phyloP scores from a whole-genome alignment of 2,329 filamentous ascomycete species.

The Penicillium expansum region DNA sequence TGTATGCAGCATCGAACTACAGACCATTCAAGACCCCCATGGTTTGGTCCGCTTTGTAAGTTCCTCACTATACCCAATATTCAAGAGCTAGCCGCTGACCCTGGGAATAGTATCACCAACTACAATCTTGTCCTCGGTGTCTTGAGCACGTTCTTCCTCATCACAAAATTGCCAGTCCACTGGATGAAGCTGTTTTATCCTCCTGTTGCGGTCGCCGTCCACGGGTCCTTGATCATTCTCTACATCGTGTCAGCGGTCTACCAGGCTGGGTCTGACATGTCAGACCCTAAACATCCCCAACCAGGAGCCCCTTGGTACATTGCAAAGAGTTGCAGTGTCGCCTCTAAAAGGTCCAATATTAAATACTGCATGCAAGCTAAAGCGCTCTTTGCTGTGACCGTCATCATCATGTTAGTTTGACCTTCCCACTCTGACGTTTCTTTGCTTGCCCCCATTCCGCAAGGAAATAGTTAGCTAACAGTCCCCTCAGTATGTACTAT shows the following conservation, averaged over 20 bases:
- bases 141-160: slow-evolving; percentile 59
- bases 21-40: slow-evolving; percentile 52
- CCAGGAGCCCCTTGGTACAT: slow-evolving; percentile 62
- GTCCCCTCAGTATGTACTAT: slow-evolving; percentile 48
- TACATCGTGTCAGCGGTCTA: slow-evolving; percentile 56
- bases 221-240: slow-evolving; percentile 51
- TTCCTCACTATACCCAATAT: not conserved
- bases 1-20: slow-evolving; percentile 62
- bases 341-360: slow-evolving; percentile 45
- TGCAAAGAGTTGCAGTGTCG: slow-evolving; percentile 58
- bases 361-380: slow-evolving; percentile 62
- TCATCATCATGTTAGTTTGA: slow-evolving; percentile 52
- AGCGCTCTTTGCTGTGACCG: slow-evolving; percentile 54
- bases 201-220: slow-evolving; percentile 53
- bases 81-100: not conserved
- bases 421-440: not conserved
- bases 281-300: slow-evolving; percentile 54
- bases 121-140: slow-evolving; percentile 63
- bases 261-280: slow-evolving; percentile 58
- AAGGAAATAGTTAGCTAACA: slow-evolving; percentile 12
- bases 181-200: slow-evolving; percentile 58
- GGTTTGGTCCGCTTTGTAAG: slow-evolving; percentile 62
- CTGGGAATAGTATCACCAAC: slow-evolving; percentile 52
- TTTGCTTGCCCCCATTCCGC: not conserved
- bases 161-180: slow-evolving; percentile 57